Evolutionary conservation across 2,329 filamentous ascomycete species (phyloP), one percentile per base, ranked within the genome.

Genomic region (Paramyrothecium sp.): DNA sequence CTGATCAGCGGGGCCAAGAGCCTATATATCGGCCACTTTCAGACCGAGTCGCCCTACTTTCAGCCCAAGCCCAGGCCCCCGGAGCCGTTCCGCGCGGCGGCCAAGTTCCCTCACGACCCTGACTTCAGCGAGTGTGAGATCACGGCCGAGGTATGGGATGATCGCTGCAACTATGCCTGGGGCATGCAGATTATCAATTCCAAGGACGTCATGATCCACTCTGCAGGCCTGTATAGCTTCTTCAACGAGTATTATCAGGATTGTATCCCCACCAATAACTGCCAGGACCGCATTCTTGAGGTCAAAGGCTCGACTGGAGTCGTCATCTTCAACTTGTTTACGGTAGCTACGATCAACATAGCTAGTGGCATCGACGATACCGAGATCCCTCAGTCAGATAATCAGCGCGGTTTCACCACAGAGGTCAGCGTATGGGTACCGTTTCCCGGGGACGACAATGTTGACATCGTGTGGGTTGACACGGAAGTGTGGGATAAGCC

Each of bases 21-120:
- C 65, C 71, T 82, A 64, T 81, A 75, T 67, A 74, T 78, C 60
- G 79, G 78, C 19, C 72, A 79, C 58, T 78, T 83, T 51, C 81
- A 85, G 61, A 80, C 82, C 56, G 81, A 85, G 63, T 81, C 82
- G 2, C 80, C 82, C 2, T 86, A 86, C 70, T 84, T 76, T 70
- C 81, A 85, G 68, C 75, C 78, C 55, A 79, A 77, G 61, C 82
- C 82, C 0, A 66, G 65, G 34, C 76, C 81, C 0, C 73, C 75
- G 3, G 65, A 65, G 7, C 81, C 78, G 12, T 83, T 81, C 70
- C 64, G 58, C 3, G 56, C 58, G n/a, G 3, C 50, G 10, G 56
- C 53, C 13, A 19, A 41, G 7, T 61, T 57, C 17, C 57, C 56
- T 8, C 47, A 51, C 8, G 60, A 64, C 23, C 61, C 57, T 3